These are phyloP conservation scores for Candida orba DNA, from an alignment of 805 yeast species.

Conservation along the genomic window DNA sequence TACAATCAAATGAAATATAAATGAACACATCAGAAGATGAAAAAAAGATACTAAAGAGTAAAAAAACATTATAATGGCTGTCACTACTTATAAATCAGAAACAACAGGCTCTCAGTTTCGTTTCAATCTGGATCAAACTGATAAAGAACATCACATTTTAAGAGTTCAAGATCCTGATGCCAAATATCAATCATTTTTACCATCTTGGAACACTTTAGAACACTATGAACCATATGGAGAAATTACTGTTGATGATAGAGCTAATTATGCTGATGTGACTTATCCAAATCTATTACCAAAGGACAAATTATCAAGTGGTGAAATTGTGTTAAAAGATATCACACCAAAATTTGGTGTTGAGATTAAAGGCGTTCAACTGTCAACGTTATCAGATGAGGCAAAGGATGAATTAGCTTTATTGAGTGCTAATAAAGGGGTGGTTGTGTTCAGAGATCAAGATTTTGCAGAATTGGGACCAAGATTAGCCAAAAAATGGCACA, in stretches of 20 bases:
- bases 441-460: constrained; percentile 57
- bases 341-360: constrained; percentile 67
- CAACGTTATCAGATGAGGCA: constrained; percentile 42
- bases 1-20: neutral
- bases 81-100: constrained; percentile 9
- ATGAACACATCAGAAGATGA: neutral
- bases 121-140: constrained; percentile 1
- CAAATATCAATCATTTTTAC: constrained; percentile 25
- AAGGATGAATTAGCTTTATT: constrained; percentile 63
- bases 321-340: constrained; percentile 18
- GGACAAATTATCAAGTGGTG: constrained; percentile 5
- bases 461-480: constrained; percentile 45
- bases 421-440: constrained; percentile 61
- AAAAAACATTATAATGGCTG: constrained; percentile 2
- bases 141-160: constrained; percentile 1
- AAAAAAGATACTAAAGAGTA: too few relatives aligned
- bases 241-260: constrained; percentile 4
- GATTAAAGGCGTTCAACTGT: constrained; percentile 49
- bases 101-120: constrained; percentile 12
- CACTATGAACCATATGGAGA: constrained; percentile 15
- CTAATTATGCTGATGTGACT: constrained; percentile 16
- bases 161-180: constrained; percentile 11
- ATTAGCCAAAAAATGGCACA: constrained; percentile 42
- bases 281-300: constrained; percentile 21
- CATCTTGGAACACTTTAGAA: constrained; percentile 23